Evolutionary conservation across 495 filamentous ascomycete genomes (phyloP).

Genomic region (Tuber aestivum): DNA sequence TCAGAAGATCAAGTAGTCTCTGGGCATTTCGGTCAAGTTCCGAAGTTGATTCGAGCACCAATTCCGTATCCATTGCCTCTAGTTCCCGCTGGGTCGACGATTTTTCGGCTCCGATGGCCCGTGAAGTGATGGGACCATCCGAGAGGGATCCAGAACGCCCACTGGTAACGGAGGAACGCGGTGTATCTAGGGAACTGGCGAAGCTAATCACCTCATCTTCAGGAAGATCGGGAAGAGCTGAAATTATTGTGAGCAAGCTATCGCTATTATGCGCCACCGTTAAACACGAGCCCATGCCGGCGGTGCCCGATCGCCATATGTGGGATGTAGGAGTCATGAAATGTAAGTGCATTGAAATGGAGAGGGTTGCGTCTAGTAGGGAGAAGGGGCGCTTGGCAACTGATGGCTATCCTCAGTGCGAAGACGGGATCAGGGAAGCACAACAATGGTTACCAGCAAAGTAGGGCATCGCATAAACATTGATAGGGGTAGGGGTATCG

Average conservation of each 20-base stretch:
- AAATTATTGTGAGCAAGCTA: background rate
- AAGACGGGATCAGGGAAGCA: background rate
- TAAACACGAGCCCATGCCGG: background rate
- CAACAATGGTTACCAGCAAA: background rate
- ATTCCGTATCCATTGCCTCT: constrained; percentile 25
- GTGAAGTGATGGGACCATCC: background rate
- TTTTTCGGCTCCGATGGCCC: constrained; percentile 7
- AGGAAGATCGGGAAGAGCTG: background rate
- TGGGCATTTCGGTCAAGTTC: constrained; percentile 20
- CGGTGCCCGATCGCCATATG: background rate
- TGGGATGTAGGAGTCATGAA: background rate
- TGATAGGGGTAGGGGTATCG: background rate
- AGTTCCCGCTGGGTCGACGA: constrained; percentile 24
- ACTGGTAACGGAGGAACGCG: background rate
- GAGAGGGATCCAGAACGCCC: background rate
- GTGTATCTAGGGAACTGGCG: background rate
- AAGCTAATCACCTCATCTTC: background rate
- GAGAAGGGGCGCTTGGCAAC: background rate
- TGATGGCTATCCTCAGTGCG: background rate
- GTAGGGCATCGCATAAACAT: background rate
- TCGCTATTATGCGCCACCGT: background rate
- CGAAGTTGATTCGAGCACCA: constrained; percentile 28
- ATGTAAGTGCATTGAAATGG: background rate
- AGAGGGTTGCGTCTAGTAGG: background rate
- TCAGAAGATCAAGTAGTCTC: constrained; percentile 27